Base-by-base conservation (phyloP, 2,329 filamentous ascomycete species). In the Fusarium nanum region DNA sequence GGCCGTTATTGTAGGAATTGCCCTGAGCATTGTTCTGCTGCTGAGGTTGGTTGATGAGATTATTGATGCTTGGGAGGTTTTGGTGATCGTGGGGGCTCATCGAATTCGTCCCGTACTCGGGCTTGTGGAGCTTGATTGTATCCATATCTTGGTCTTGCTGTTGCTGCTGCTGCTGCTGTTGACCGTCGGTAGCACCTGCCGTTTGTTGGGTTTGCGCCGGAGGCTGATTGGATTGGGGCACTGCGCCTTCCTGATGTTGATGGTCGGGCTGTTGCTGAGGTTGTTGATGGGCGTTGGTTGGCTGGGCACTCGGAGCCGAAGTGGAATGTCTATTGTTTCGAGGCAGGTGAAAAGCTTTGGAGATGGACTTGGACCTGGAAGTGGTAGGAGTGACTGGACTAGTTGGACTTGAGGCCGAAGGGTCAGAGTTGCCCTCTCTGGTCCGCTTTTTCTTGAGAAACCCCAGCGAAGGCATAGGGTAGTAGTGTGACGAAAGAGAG, bases 361-460 rank as follows among this genome's bases (percentile, higher is more conserved):
- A 75, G 53, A 73, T 72, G 59, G 83, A 83, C 57, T 83, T 83
- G 66, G 84, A 84, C 52, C 72, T 68, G 45, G 71, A 62, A 68
- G 86, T 85, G 64, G 86, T 85, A 64, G 88, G 86, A 65, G 89
- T 90, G 75, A 89, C 83, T 65, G 88, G 87, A 76, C 88, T 90
- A 72, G 86, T 86, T 73, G 88, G 86, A 79, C 91, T 91, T 73
- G 86, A 86, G 77, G 89, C 86, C 77, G 90, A 89, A 75, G 87
- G 87, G 80, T 93, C 90, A 79, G 88, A 86, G 79, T 90, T 88
- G 79, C 90, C 92, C 85, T 98, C 94, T 89, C 94, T 97, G 84
- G 94, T 97, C 89, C 94, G 91, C 88, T 97, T 97, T 89, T 97
- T 98, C 89, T 98, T 98, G 80, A 98, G 89, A 80, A 98, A 94